A percentile compares a stretch with the other conserved stretches of the same genome.
phyloP scores from a whole-genome alignment of 108 stramenopile species.

The Skeletonema grethae region DNA sequence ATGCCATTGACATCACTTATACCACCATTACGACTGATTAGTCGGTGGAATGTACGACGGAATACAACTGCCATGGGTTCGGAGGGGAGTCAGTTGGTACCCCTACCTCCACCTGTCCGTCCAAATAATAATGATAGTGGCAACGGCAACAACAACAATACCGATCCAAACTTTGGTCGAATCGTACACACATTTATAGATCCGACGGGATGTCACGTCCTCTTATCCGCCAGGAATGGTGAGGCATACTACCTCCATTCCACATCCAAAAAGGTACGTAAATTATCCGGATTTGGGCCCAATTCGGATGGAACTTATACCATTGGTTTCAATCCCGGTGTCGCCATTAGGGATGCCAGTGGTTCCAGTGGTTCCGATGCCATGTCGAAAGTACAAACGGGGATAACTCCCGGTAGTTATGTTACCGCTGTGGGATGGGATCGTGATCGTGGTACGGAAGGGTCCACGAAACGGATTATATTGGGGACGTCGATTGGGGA shows the following conservation, averaged over 20 bases:
- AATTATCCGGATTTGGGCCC: slow-evolving; percentile 77
- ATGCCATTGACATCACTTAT: slow-evolving; percentile 28
- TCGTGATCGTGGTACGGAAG: slow-evolving; percentile 81
- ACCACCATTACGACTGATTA: slow-evolving; percentile 45
- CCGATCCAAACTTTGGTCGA: slow-evolving; percentile 53
- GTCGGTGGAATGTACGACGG: slow-evolving; percentile 57
- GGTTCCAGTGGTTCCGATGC: slow-evolving; percentile 10
- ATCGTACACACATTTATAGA: slow-evolving; percentile 79
- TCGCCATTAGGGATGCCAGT: slow-evolving; percentile 24
- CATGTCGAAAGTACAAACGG: slow-evolving; percentile 52
- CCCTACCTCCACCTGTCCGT: slow-evolving; percentile 41
- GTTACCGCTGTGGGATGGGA: slow-evolving; percentile 87
- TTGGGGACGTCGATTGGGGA: slow-evolving; percentile 79
- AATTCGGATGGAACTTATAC: slow-evolving; percentile 61
- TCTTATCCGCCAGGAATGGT: slow-evolving; percentile 76
- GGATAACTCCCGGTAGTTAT: slow-evolving; percentile 74
- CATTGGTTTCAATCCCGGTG: slow-evolving; percentile 26
- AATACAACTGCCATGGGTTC: slow-evolving; percentile 47
- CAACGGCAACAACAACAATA: slow-evolving; percentile 33
- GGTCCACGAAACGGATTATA: slow-evolving; percentile 73
- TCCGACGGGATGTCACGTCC: slow-evolving; percentile 83
- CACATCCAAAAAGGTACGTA: slow-evolving; percentile 45
- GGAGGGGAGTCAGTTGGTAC: slow-evolving; percentile 65
- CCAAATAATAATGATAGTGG: slow-evolving; percentile 4
- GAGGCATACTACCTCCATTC: slow-evolving; percentile 85